A percentile compares a stretch with the other conserved stretches of the same genome.
These are phyloP conservation scores for Suillus brevipes DNA, from an alignment of 768 basidiomycete species.

Conservation along the genomic window DNA sequence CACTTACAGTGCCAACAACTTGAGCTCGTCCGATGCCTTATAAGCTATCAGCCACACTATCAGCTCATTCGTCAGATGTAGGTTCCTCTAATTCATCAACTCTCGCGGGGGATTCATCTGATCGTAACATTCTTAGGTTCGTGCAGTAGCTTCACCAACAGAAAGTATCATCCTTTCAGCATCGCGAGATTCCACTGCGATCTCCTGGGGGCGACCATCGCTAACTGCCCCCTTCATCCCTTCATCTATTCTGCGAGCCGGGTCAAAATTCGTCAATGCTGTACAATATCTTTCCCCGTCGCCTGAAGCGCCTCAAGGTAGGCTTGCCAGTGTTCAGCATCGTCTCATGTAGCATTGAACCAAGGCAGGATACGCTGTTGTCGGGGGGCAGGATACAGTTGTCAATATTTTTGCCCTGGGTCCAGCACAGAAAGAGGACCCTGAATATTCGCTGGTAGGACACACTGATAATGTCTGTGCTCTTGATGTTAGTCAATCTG, in stretches of 20 bases:
- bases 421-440: conserved; percentile 60
- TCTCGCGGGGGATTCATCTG: conserved; percentile 16
- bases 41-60: conserved; percentile 73
- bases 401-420: conserved; percentile 79
- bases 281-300: conserved; percentile 77
- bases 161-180: conserved; percentile 82
- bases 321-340: conserved; percentile 18
- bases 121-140: conserved; percentile 57
- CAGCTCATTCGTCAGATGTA: conserved; percentile 74
- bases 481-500: conserved; percentile 66
- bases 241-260: conserved; percentile 56
- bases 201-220: conserved; percentile 71
- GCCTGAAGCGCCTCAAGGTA: conserved; percentile 69
- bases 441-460: conserved; percentile 80
- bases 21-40: conserved; percentile 53
- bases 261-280: conserved; percentile 78
- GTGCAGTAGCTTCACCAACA: conserved; percentile 75
- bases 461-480: conserved; percentile 91
- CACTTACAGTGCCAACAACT: conserved; percentile 1
- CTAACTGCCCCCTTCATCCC: conserved; percentile 51
- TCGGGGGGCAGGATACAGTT: conserved; percentile 87
- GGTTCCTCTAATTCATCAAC: conserved; percentile 31
- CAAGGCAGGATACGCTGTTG: conserved; percentile 72
- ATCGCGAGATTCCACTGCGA: conserved; percentile 89
- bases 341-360: conserved; percentile 9